Conservation (phyloP, 352 stramenopile genomes). For the Globisporangium orthogonon region DNA sequence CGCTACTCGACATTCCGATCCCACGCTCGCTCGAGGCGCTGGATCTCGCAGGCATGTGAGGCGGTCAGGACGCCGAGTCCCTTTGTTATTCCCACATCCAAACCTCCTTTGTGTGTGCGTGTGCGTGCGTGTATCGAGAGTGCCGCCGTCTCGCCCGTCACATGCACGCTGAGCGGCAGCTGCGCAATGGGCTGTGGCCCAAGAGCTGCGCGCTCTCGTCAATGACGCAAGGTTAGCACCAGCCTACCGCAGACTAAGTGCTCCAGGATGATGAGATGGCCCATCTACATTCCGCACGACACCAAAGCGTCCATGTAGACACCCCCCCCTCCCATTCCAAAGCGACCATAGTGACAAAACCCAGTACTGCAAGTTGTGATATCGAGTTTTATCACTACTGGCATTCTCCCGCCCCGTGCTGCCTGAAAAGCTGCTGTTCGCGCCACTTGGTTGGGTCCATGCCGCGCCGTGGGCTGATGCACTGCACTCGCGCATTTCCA, state of each 20-base stretch:
- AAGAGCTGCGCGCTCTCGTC: too few relatives aligned
- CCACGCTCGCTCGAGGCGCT: conserved; percentile 74
- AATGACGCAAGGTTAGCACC: too few relatives aligned
- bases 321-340: too few relatives aligned
- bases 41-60: conserved; percentile 64
- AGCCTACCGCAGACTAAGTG: too few relatives aligned
- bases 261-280: too few relatives aligned
- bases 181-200: too few relatives aligned
- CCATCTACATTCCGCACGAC: too few relatives aligned
- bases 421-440: background rate
- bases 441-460: background rate
- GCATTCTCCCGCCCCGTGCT: background rate
- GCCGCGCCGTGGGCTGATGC: too few relatives aligned
- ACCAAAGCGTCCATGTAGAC: too few relatives aligned
- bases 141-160: background rate
- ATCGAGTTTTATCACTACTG: background rate
- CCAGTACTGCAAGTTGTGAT: too few relatives aligned
- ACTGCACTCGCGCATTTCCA: background rate
- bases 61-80: too few relatives aligned
- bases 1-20: conserved; percentile 54
- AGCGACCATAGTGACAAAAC: background rate
- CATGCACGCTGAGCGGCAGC: too few relatives aligned
- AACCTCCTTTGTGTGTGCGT: background rate
- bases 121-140: background rate
- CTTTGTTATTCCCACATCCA: background rate